Evolutionary conservation across 345 rosid species (phyloP), one percentile per base, ranked within the genome.

Genomic region (Leavenworthia alabamica): DNA sequence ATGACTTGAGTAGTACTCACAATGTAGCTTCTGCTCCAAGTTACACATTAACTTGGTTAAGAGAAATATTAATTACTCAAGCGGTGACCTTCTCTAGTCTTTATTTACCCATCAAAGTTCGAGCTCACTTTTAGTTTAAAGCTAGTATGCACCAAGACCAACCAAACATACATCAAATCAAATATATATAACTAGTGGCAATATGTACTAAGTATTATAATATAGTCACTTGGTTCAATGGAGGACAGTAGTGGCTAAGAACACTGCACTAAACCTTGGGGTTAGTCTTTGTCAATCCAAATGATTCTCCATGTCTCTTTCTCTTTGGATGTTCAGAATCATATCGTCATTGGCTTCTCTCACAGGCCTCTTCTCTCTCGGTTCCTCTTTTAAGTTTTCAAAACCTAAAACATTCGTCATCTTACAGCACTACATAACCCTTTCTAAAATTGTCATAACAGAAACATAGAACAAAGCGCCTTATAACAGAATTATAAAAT

Each of bases 401-500:
- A 22, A 6, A 45, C 28, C 5, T 36, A 37, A 37, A 41, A 43
- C 10, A 17, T 43, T 43, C 7, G 12, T 19, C 13, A 17, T 43
- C 37, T 19, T n/a, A 13, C 16, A 24, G 32, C 0, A 17, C 11
- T 43, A 19, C 17, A 12, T 17, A 19, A 17, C 47, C 11, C 12
- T 16, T 46, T 46, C 13, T 10, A 16, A 47, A 24, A 7, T 48
- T 6, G 19, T 12, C 15, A 3, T 41, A 15, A 41, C 12, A 16
- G 41, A n/a, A 37, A 37, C 16, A 3, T n/a, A n/a, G 3, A 42
- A 49, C 73, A 56, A 76, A 63, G 42, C 10, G 39, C 67, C 67
- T 81, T 75, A 77, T 77, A 79, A 69, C 53, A 59, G 46, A 76
- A 59, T 72, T 63, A 71, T 78, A 75, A 73, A 78, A 51, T 50